Evolutionary conservation across 257 asterid species (phyloP), one percentile per base, ranked within the genome.

Genomic region (Catharanthus roseus): DNA sequence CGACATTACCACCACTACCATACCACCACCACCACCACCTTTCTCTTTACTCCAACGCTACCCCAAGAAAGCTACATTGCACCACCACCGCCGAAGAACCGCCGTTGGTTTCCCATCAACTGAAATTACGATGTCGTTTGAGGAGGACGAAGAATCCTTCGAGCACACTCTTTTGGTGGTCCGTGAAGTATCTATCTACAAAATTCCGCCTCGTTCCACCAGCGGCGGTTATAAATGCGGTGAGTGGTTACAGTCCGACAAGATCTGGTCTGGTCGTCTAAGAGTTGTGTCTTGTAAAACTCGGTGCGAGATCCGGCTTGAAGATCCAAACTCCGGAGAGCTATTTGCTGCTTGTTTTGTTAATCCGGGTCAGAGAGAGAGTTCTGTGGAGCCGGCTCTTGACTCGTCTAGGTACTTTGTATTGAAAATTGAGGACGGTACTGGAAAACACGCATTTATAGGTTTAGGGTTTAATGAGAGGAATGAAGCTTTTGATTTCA

Each of bases 211-310:
- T 15, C 96, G 98, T 9, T 72, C 95, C 56, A 90, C 97, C 56
- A 85, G 92, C 79, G 98, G 98, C 74, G 98, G 98, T n/a, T 93
- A 85, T 90, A 93, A 90, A 85, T 93, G 97, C 82, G 98, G 96
- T 33, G 98, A 93, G 81, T 93, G 98, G 98, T 82, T 93, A 24
- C 98, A 93, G 78, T 87, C 98, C 74, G 97, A 93, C 74, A 93
- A 89, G 95, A 93, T 93, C 92, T 93, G 98, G 97, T 76, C 97
- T 23, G 97, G 97, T 65, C 88, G 98, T 10, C 87, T 93, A 50
- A 88, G 98, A 26, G 96, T 93, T 18, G 95, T 93, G 18, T 93
- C 97, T 2, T 87, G 92, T 75, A 79, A 81, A 45, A 58, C 81
- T 53, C 90, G 96, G 10, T 93, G 97, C 80, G 98, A 93, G 97